phyloP scores from a whole-genome alignment of 257 asterid genomes.

The Galeopsis tetrahit region DNA sequence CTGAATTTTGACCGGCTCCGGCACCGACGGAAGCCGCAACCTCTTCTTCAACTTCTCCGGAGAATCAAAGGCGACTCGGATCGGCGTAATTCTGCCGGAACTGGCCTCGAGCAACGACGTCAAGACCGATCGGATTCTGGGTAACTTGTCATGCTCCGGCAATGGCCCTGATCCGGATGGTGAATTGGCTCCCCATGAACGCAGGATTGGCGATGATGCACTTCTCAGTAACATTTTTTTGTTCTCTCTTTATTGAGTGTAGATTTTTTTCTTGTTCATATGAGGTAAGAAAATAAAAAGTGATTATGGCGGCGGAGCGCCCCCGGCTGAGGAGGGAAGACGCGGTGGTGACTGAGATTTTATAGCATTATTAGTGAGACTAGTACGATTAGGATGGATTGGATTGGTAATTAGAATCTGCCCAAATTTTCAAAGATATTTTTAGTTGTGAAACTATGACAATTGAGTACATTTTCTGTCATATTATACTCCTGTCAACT shows the following conservation, averaged over 20 bases:
- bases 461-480: too few species aligned
- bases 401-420: conserved; percentile 27
- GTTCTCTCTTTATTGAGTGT: neutral
- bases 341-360: conserved; percentile 18
- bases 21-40: conserved; percentile 34
- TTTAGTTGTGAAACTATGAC: too few species aligned
- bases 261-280: neutral
- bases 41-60: conserved; percentile 44
- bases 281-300: neutral
- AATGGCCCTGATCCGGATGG: conserved; percentile 39
- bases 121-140: conserved; percentile 52
- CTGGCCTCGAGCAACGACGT: conserved; percentile 41
- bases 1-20: conserved; percentile 42
- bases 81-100: conserved; percentile 24
- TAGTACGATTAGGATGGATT: neutral
- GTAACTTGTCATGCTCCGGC: conserved; percentile 54
- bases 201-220: conserved; percentile 65
- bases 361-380: neutral
- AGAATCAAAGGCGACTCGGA: conserved; percentile 39
- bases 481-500: too few species aligned
- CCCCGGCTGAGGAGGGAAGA: conserved; percentile 25
- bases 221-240: conserved; percentile 56
- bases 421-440: conserved; percentile 11
- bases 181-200: conserved; percentile 54
- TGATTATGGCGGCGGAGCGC: conserved; percentile 20